A percentile compares a stretch with the other conserved stretches of the same genome.
Conservation (phyloP, 768 basidiomycete genomes). For the Omphalotus guepiniiformis region DNA sequence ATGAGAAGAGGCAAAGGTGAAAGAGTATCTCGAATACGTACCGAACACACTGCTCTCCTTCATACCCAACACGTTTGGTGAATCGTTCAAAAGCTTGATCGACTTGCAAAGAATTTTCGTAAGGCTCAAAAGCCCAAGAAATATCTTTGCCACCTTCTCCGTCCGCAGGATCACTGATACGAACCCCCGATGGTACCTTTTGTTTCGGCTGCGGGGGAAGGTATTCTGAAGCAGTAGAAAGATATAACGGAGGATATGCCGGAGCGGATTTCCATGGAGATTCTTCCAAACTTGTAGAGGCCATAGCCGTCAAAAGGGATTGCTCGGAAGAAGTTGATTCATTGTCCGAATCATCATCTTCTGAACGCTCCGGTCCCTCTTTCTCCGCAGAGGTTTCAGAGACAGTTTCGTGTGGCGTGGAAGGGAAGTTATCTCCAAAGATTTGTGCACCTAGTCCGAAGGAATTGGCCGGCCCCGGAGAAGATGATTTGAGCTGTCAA, state of each 20-base stretch:
- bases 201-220: slow-evolving; percentile 52
- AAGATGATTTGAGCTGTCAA: slow-evolving; percentile 22
- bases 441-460: slow-evolving; percentile 66
- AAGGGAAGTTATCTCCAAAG: slow-evolving; percentile 41
- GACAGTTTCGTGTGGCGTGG: slow-evolving; percentile 3
- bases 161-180: slow-evolving; percentile 38
- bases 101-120: slow-evolving; percentile 74
- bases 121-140: slow-evolving; percentile 66
- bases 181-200: slow-evolving; percentile 39
- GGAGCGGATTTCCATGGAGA: slow-evolving; percentile 69
- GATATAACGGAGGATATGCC: slow-evolving; percentile 62
- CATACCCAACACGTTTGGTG: slow-evolving; percentile 60
- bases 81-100: slow-evolving; percentile 89
- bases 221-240: slow-evolving; percentile 74
- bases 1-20: slow-evolving; percentile 1
- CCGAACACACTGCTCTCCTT: slow-evolving; percentile 87
- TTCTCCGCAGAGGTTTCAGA: slow-evolving; percentile 15
- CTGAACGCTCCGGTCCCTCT: slow-evolving; percentile 25
- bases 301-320: slow-evolving; percentile 54
- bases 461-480: slow-evolving; percentile 24
- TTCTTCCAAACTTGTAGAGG: slow-evolving; percentile 47
- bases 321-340: slow-evolving; percentile 38
- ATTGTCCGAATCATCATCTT: slow-evolving; percentile 32
- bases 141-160: slow-evolving; percentile 42
- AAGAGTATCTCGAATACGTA: slow-evolving; percentile 30